phyloP scores from a whole-genome alignment of 1,284 basidiomycete genomes.

The Ganoderma sinense region DNA sequence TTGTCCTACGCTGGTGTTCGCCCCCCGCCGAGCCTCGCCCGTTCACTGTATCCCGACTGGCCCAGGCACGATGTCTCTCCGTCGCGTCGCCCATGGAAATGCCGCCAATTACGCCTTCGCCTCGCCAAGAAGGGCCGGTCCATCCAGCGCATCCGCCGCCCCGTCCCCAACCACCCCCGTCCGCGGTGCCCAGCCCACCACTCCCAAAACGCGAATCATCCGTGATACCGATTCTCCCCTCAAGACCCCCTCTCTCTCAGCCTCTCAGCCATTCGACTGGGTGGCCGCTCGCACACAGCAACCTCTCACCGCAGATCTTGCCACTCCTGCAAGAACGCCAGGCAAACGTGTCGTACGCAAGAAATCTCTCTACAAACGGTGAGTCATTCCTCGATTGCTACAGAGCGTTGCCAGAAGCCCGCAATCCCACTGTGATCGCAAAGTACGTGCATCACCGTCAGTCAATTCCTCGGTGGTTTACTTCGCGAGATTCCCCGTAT shows the following conservation, averaged over 20 bases:
- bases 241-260: slow-evolving; percentile 72
- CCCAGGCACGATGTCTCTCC: slow-evolving; percentile 29
- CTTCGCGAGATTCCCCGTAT: neutral
- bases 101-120: slow-evolving; percentile 34
- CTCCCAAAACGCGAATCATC: slow-evolving; percentile 39
- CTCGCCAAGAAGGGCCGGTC: slow-evolving; percentile 28
- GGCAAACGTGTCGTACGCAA: slow-evolving; percentile 64
- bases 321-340: slow-evolving; percentile 46
- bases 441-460: neutral
- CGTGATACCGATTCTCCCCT: slow-evolving; percentile 52
- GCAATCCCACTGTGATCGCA: neutral
- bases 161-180: slow-evolving; percentile 37
- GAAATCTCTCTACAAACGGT: slow-evolving; percentile 70
- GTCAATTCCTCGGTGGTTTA: neutral
- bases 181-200: slow-evolving; percentile 30
- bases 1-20: too few species aligned
- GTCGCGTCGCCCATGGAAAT: slow-evolving; percentile 44
- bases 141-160: slow-evolving; percentile 27
- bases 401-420: neutral
- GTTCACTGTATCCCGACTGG: neutral
- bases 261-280: slow-evolving; percentile 82
- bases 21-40: neutral
- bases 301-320: slow-evolving; percentile 51
- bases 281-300: slow-evolving; percentile 71
- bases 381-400: slow-evolving; percentile 11